phyloP scores from a whole-genome alignment of 2,329 filamentous ascomycete species.

The Hypoxylon sp. region DNA sequence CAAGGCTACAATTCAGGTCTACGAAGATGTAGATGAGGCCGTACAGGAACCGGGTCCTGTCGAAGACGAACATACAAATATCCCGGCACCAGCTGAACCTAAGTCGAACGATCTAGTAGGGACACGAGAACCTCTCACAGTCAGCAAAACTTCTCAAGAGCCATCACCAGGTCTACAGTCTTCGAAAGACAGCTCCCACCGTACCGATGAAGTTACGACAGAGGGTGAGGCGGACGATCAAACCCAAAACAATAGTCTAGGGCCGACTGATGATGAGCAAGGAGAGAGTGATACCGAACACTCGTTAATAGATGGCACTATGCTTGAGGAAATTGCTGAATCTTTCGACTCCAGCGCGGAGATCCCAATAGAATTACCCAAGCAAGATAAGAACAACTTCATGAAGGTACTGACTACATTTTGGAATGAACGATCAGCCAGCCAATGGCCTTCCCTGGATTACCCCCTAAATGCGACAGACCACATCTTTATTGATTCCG shows the following conservation, averaged over 20 bases:
- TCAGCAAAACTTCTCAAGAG: slow-evolving; percentile 31
- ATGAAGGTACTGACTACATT: slow-evolving; percentile 98
- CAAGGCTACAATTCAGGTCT: slow-evolving; percentile 97
- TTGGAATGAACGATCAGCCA: slow-evolving; percentile 97
- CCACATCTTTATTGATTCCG: slow-evolving; percentile 96
- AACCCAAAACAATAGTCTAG: slow-evolving; percentile 67
- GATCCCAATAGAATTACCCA: slow-evolving; percentile 82
- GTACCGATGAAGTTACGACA: slow-evolving; percentile 54
- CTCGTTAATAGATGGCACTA: slow-evolving; percentile 76
- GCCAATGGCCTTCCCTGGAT: slow-evolving; percentile 91
- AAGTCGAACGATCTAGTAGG: slow-evolving; percentile 47
- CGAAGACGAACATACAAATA: slow-evolving; percentile 70
- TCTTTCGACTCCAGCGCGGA: slow-evolving; percentile 73
- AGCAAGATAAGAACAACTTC: slow-evolving; percentile 91
- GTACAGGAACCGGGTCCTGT: slow-evolving; percentile 82
- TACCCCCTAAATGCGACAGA: slow-evolving; percentile 91
- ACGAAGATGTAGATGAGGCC: slow-evolving; percentile 92
- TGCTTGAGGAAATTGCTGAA: slow-evolving; percentile 74
- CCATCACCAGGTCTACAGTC: slow-evolving; percentile 25
- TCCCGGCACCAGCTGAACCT: slow-evolving; percentile 55
- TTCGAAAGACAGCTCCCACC: slow-evolving; percentile 51
- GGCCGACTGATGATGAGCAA: slow-evolving; percentile 78
- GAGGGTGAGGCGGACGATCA: slow-evolving; percentile 62
- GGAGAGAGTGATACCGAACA: slow-evolving; percentile 80
- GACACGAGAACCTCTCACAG: slow-evolving; percentile 35